These are phyloP conservation scores for Torulaspora microellipsoides DNA, from an alignment of 805 yeast species.

Conservation along the genomic window DNA sequence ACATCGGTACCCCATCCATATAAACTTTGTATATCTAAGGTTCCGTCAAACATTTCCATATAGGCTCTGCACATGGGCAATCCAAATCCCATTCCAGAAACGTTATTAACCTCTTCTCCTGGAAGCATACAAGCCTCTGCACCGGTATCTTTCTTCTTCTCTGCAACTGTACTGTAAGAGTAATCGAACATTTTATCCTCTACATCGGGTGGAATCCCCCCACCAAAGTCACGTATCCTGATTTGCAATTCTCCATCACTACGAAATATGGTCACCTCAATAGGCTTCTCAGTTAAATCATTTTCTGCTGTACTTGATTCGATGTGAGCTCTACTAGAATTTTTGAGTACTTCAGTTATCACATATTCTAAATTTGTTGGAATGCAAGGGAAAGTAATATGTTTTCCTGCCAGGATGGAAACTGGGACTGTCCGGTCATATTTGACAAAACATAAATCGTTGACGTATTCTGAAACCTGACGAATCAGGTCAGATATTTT, in stretches of 20 bases:
- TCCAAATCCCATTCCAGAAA: constrained; percentile 97
- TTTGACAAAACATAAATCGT: constrained; percentile 76
- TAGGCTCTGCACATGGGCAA: constrained; percentile 77
- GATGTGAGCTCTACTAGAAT: constrained; percentile 82
- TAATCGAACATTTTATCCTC: constrained; percentile 74
- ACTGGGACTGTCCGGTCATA: constrained; percentile 71
- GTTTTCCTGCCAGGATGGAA: constrained; percentile 50
- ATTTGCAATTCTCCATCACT: constrained; percentile 52
- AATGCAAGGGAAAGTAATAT: constrained; percentile 71
- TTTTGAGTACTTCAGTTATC: constrained; percentile 79
- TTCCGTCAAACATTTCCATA: constrained; percentile 69
- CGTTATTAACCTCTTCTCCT: constrained; percentile 58
- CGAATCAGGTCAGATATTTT: constrained; percentile 59
- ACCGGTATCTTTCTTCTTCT: constrained; percentile 45
- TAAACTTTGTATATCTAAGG: constrained; percentile 61
- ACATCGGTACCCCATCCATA: constrained; percentile 80
- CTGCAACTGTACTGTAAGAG: constrained; percentile 69
- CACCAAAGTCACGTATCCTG: constrained; percentile 80
- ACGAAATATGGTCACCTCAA: constrained; percentile 30
- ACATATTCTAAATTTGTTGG: constrained; percentile 86
- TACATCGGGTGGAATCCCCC: constrained; percentile 71
- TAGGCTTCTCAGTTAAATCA: constrained; percentile 22
- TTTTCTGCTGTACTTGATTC: constrained; percentile 45
- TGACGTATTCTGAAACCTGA: constrained; percentile 67
- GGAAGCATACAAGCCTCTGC: constrained; percentile 58